Conservation (phyloP, 169 alveolate genomes). For the Plasmodium billcollinsi region DNA sequence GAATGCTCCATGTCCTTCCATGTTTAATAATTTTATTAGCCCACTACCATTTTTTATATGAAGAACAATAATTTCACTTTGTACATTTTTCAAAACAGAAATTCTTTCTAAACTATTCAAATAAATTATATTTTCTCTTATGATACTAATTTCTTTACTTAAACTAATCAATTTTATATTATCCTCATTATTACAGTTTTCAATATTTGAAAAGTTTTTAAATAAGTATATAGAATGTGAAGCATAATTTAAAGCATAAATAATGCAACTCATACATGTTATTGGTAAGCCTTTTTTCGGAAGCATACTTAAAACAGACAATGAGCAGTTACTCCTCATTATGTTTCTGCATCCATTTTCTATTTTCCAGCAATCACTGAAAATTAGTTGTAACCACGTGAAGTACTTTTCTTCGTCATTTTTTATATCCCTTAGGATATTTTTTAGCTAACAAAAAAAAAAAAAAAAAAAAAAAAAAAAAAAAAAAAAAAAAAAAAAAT, state of each 20-base stretch:
- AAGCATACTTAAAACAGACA: slow-evolving; percentile 18
- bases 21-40: slow-evolving; percentile 28
- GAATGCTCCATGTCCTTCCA: slow-evolving; percentile 5
- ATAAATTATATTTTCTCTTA: slow-evolving; percentile 52
- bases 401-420: slow-evolving; percentile 6
- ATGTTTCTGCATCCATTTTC: slow-evolving; percentile 11
- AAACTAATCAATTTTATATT: slow-evolving; percentile 18
- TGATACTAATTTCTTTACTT: slow-evolving; percentile 12
- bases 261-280: slow-evolving; percentile 29
- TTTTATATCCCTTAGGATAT: slow-evolving; percentile 16
- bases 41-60: slow-evolving; percentile 23
- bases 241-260: slow-evolving; percentile 54
- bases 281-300: slow-evolving; percentile 19
- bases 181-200: slow-evolving; percentile 22
- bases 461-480: background rate
- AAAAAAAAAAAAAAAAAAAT: background rate
- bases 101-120: slow-evolving; percentile 17
- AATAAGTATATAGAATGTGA: slow-evolving; percentile 26
- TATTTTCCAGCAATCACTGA: slow-evolving; percentile 35
- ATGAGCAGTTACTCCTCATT: slow-evolving; percentile 11
- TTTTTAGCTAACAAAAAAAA: slow-evolving; percentile 12
- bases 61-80: slow-evolving; percentile 43
- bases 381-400: slow-evolving; percentile 51
- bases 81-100: slow-evolving; percentile 23
- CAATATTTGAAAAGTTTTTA: slow-evolving; percentile 1